Evolutionary conservation across 2,329 filamentous ascomycete species (phyloP), one percentile per base, ranked within the genome.

Genomic region (Periconia sp.): DNA sequence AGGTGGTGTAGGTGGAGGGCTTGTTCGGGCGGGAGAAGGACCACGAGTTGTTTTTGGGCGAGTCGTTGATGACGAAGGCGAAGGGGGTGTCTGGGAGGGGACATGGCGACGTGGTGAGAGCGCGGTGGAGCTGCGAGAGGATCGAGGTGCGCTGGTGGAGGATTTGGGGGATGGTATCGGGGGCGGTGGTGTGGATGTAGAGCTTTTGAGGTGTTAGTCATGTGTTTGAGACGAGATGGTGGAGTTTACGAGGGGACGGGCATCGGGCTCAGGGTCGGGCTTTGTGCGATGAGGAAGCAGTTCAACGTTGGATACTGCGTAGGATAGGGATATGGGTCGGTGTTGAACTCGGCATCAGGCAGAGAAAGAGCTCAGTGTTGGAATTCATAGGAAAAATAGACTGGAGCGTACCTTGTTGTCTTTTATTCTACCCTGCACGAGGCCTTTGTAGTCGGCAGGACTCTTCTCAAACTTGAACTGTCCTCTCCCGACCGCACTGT

Each of bases 1-100:
- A 59, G n/a, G 42, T 46, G 31, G 50, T 48, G 23, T 47, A 39
- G 8, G 19, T 7, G 4, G 40, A 22, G 2, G 16, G 22, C 32
- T 56, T 56, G 32, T 56, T 58, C 2, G 47, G 45, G 2, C 37
- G 36, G 4, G 52, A 33, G 30, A 56, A 58, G 23, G 40, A 26
- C 54, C 52, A 58, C 4, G 47, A 50, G 23, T 52, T 47, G 43
- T 54, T 54, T 19, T 50, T 52, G 4, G 54, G 54, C 16, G 37
- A 40, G 29, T 56, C 52, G 48, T 58, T 58, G 22, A 54, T 46
- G 11, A 48, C 41, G 35, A 56, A 52, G 26, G 54, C 44, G 32
- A 56, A 58, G 30, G 41, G 29, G 2, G 41, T 57, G 38, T 50
- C 23, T n/a, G 56, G 49, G 3, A 57, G 41, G 8, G 33, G 34